Evolutionary conservation across 2,329 filamentous ascomycete genomes (phyloP), one percentile per base, ranked within the genome.

Genomic region (Mollisiaceae sp.): DNA sequence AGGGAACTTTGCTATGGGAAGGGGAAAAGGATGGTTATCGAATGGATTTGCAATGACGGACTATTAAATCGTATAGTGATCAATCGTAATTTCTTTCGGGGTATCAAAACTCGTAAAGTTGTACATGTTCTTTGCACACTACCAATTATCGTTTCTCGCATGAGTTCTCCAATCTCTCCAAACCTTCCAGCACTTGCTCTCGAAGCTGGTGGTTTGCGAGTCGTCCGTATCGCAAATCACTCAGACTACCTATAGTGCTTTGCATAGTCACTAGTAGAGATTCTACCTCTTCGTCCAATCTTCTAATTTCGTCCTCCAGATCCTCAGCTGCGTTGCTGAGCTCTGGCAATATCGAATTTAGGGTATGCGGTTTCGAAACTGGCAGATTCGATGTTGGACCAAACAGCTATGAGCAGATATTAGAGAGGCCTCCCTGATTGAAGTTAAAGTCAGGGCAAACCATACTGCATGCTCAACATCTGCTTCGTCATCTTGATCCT

Each of bases 181-280:
- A 79, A 6, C 89, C 89, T 56, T 89, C 85, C 20, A 93, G 79
- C 36, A 92, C 85, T 70, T 93, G 89, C 56, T 87, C 83, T 32
- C 82, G 82, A 38, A 94, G 78, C 65, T 87, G 82, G 24, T 82
- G 77, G 68, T 91, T 90, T 41, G 86, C 83, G 65, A 95, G 85
- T 63, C 88, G 89, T 43, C 93, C 93, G 73, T 95, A 94, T 55
- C 91, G 88, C 63, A 97, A 82, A 77, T 96, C 92, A 77, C 92
- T 96, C 75, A 97, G 80, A 57, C 86, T 87, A 38, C 90, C 90
- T 18, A 95, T 85, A 0, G 85, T 89, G 63, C 87, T 83, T 69
- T 84, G 83, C 60, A 95, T 84, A 12, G 86, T 85, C 4, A 84
- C 81, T 6, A 91, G 77, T 2, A 93, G 79, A 1, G 77, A 76